Evolutionary conservation across 768 basidiomycete genomes (phyloP).

Genomic region (Boletus speciosus): DNA sequence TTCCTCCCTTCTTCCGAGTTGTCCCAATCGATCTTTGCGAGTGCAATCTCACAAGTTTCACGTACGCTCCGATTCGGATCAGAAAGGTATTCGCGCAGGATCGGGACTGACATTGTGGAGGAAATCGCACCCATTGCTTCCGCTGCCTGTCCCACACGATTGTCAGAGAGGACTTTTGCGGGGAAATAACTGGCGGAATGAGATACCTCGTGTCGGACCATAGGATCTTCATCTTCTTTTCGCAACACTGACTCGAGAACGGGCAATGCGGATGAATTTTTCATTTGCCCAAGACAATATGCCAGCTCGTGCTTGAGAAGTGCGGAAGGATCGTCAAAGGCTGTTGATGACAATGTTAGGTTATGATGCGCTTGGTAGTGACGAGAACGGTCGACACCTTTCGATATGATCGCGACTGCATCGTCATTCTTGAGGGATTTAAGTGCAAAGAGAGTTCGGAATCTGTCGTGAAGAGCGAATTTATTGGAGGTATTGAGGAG

Average conservation of each 20-base stretch:
- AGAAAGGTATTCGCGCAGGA: constrained; percentile 66
- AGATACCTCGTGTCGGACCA: constrained; percentile 95
- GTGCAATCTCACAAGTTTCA: constrained; percentile 97
- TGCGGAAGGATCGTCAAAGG: constrained; percentile 82
- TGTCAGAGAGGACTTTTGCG: constrained; percentile 3
- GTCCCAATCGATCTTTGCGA: constrained; percentile 94
- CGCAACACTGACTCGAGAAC: constrained; percentile 73
- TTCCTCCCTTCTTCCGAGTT: constrained; percentile 66
- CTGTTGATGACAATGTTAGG: constrained; percentile 37
- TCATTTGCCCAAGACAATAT: constrained; percentile 94
- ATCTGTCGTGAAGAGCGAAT: constrained; percentile 80
- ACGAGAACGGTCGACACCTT: constrained; percentile 48
- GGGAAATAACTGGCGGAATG: neutral
- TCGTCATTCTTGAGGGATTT: constrained; percentile 78
- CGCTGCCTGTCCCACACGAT: constrained; percentile 64
- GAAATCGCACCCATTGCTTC: constrained; percentile 98
- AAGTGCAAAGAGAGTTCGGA: constrained; percentile 88
- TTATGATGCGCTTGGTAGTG: neutral
- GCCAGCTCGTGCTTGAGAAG: constrained; percentile 96
- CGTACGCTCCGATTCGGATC: constrained; percentile 76
- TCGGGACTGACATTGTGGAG: constrained; percentile 54
- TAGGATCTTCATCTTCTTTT: constrained; percentile 73
- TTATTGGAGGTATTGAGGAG: constrained; percentile 75
- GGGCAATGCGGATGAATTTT: constrained; percentile 67
- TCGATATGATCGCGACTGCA: constrained; percentile 80